Evolutionary conservation across 139 green algal species (phyloP).

Genomic region (Micractinium conductrix): DNA sequence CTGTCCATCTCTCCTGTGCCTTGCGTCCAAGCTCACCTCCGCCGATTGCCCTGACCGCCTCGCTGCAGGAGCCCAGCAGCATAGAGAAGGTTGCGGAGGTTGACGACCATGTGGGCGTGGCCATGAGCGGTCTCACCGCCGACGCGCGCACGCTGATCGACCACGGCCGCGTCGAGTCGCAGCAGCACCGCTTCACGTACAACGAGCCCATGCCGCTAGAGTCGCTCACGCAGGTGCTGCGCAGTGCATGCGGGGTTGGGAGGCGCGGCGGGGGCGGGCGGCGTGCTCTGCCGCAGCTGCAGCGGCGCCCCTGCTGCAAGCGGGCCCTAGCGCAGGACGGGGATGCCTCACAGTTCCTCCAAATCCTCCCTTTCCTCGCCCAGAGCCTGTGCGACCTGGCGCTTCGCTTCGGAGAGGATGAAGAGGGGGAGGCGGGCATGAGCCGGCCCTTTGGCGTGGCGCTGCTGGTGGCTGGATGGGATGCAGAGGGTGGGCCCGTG

Average conservation of each 20-base stretch:
- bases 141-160: slow-evolving; percentile 98
- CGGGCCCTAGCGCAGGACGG: too few relatives aligned
- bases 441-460: slow-evolving; percentile 97
- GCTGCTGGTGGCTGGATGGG: slow-evolving; percentile 94
- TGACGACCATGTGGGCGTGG: slow-evolving; percentile 94
- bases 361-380: background rate
- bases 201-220: slow-evolving; percentile 98
- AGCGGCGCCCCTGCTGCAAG: background rate
- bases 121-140: slow-evolving; percentile 96
- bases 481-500: slow-evolving; percentile 80
- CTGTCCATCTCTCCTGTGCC: too few relatives aligned
- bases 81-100: slow-evolving; percentile 99
- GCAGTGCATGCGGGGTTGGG: background rate
- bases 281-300: background rate
- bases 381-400: slow-evolving; percentile 95
- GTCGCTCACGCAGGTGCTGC: slow-evolving; percentile 78
- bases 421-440: slow-evolving; percentile 88
- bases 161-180: slow-evolving; percentile 92
- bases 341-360: background rate
- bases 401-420: slow-evolving; percentile 96
- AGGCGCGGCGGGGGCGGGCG: too few relatives aligned
- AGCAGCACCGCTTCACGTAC: slow-evolving; percentile 98
- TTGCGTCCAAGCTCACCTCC: too few relatives aligned
- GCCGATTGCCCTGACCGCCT: background rate
- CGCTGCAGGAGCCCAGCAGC: slow-evolving; percentile 84